A percentile compares a stretch with the other conserved stretches of the same genome.
phyloP scores from a whole-genome alignment of 352 stramenopile species.

The Salisapilia sapeloensis region DNA sequence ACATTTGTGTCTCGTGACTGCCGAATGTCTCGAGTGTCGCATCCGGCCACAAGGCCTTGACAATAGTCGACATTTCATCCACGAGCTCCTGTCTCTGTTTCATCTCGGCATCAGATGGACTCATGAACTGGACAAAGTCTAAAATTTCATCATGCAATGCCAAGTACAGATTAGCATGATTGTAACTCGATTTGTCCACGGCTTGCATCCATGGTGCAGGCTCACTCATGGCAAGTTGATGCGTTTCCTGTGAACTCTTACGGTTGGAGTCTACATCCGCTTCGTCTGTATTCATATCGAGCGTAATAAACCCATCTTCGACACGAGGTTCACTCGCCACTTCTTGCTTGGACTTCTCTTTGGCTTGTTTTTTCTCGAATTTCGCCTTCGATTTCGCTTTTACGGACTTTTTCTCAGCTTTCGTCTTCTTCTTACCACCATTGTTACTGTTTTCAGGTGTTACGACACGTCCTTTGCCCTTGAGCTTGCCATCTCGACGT shows the following conservation, averaged over 20 bases:
- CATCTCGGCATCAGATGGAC: slow-evolving; percentile 66
- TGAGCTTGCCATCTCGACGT: slow-evolving; percentile 1
- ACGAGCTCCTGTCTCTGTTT: slow-evolving; percentile 47
- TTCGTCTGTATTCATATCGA: slow-evolving; percentile 3
- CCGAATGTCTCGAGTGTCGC: slow-evolving; percentile 83
- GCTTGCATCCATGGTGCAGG: slow-evolving; percentile 44
- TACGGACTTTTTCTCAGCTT: slow-evolving; percentile 9
- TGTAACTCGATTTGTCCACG: slow-evolving; percentile 33
- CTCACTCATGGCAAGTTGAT: slow-evolving; percentile 17
- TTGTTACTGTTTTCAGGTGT: slow-evolving; percentile 13
- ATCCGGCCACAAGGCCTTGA: slow-evolving; percentile 32
- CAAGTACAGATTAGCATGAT: slow-evolving; percentile 58
- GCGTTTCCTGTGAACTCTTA: slow-evolving; percentile 4
- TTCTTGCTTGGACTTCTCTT: slow-evolving; percentile 18
- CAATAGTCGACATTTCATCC: slow-evolving; percentile 42
- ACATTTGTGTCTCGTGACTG: slow-evolving; percentile 85
- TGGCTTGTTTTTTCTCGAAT: slow-evolving; percentile 28
- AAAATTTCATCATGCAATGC: slow-evolving; percentile 93
- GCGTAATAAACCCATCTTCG: slow-evolving; percentile 1
- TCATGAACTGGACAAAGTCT: slow-evolving; percentile 86
- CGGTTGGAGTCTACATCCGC: slow-evolving; percentile 4
- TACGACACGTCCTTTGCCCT: slow-evolving; percentile 12
- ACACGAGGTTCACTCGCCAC: slow-evolving; percentile 5
- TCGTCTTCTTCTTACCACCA: slow-evolving; percentile 22
- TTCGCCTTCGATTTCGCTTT: slow-evolving; percentile 41